Conservation (phyloP, 495 filamentous ascomycete species). For the Penicillium goetzii region DNA sequence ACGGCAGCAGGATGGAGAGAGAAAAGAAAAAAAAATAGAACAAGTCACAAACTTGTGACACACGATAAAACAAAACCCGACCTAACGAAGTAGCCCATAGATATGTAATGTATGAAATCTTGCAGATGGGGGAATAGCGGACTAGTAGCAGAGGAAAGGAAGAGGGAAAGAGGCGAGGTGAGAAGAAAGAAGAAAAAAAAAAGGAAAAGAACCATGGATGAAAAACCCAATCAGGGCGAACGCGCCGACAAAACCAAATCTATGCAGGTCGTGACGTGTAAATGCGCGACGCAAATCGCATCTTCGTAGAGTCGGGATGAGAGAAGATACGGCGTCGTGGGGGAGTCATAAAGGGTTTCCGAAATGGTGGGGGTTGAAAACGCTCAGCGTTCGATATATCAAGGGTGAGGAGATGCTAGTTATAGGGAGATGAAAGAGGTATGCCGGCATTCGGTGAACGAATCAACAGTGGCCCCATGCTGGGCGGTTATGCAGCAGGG, state of each 20-base stretch:
- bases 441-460: slow-evolving; percentile 2
- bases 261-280: slow-evolving; percentile 36
- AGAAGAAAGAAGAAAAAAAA: not conserved
- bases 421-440: not conserved
- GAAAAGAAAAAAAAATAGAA: slow-evolving; percentile 11
- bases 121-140: slow-evolving; percentile 26
- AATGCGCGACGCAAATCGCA: slow-evolving; percentile 26
- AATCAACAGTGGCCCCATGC: not conserved
- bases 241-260: slow-evolving; percentile 30
- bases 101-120: slow-evolving; percentile 33
- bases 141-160: not conserved
- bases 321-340: not conserved
- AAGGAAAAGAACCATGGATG: slow-evolving; percentile 13
- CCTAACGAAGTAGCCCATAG: slow-evolving; percentile 12
- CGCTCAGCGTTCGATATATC: slow-evolving; percentile 19
- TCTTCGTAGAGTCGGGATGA: slow-evolving; percentile 1
- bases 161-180: not conserved
- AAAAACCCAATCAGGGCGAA: slow-evolving; percentile 21
- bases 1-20: slow-evolving; percentile 1
- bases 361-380: slow-evolving; percentile 13
- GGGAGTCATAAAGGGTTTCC: not conserved
- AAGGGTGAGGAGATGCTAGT: not conserved
- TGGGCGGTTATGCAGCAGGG: slow-evolving; percentile 2
- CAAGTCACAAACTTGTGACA: not conserved
- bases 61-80: not conserved